Base-by-base conservation (phyloP, 163 green algal genomes). In the Smithsoniella earleae region DNA sequence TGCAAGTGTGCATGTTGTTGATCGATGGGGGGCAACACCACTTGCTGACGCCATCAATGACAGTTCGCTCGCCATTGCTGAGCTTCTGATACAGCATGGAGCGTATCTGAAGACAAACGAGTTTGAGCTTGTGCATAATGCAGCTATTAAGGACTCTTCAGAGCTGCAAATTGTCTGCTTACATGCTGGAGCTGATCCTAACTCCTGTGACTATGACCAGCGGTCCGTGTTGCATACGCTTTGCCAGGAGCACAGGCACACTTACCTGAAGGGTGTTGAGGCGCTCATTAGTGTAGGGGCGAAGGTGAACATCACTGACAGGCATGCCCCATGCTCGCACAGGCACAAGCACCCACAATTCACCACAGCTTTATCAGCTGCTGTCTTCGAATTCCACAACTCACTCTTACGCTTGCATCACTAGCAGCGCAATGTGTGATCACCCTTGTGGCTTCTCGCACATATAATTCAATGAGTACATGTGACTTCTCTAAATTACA, bases 11-110 rank as follows among this genome's bases (percentile, higher is more conserved):
- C 74, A 80, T 64, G 62, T 72, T 8, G 20, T 82, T n/a, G 79
- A 84, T 66, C 76, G 76, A 62, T 83, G 77, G 69, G 74, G 77
- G n/a, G 36, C 63, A 28, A 84, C 81, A 5, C 79, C 81, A 36
- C 64, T 86, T 28, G 4, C 31, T 54, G 73, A 76, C 25, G 69
- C 69, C 6, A 30, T 69, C 3, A 33, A 43, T 30, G 16, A 25
- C 16, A 16, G 20, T 1, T 25, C 1, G 0, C 6, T 37, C 6
- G 18, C 18, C 16, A 34, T 34, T 28, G 58, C 58, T 16, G 58
- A 69, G 20, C 25, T 69, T 30, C 25, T 69, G n/a, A 38, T 69
- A 16, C 30, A 33, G 3, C 31, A 13, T n/a, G 58, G 58, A 8
- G 58, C 58, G 43, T 28, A 16, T 16, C n/a, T 69, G 58, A 34